phyloP scores from a whole-genome alignment of 208 protist genomes.

The Trypanosoma melophagium region DNA sequence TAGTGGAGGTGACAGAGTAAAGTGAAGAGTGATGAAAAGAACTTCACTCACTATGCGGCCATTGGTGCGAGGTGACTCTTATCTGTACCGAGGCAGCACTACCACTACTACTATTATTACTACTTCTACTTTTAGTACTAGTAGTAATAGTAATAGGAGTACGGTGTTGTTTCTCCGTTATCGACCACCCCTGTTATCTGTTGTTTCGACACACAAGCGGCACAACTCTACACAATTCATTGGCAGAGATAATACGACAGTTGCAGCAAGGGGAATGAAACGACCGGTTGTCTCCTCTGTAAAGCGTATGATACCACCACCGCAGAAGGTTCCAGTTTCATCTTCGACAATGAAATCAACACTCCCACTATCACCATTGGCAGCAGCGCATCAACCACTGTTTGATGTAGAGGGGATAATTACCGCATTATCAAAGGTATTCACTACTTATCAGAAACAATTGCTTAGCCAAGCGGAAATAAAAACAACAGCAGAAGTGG shows the following conservation, averaged over 20 bases:
- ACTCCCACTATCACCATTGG: not conserved
- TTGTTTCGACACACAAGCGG: not conserved
- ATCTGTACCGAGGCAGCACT: slow-evolving; percentile 18
- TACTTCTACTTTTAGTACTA: too few relatives aligned
- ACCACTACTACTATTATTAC: slow-evolving; percentile 1
- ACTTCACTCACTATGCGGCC: too few relatives aligned
- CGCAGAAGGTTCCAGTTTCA: not conserved
- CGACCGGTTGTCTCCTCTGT: slow-evolving; percentile 3
- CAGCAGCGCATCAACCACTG: slow-evolving; percentile 4
- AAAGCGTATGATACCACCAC: slow-evolving; percentile 23
- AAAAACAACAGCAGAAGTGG: not conserved
- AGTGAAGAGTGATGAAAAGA: slow-evolving; percentile 5
- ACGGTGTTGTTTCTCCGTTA: not conserved
- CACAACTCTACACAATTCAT: slow-evolving; percentile 12
- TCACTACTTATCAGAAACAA: slow-evolving; percentile 13
- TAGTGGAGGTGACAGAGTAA: slow-evolving; percentile 7
- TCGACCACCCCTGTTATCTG: not conserved
- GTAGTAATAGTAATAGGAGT: not conserved
- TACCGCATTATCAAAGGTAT: slow-evolving; percentile 9
- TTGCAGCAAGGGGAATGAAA: not conserved
- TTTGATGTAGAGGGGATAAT: slow-evolving; percentile 23
- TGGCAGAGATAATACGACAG: not conserved
- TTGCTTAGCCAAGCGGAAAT: not conserved
- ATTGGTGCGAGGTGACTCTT: not conserved
- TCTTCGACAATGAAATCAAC: not conserved